Evolutionary conservation across 2,329 filamentous ascomycete species (phyloP), one percentile per base, ranked within the genome.

Genomic region (Stromatinia cepivora): DNA sequence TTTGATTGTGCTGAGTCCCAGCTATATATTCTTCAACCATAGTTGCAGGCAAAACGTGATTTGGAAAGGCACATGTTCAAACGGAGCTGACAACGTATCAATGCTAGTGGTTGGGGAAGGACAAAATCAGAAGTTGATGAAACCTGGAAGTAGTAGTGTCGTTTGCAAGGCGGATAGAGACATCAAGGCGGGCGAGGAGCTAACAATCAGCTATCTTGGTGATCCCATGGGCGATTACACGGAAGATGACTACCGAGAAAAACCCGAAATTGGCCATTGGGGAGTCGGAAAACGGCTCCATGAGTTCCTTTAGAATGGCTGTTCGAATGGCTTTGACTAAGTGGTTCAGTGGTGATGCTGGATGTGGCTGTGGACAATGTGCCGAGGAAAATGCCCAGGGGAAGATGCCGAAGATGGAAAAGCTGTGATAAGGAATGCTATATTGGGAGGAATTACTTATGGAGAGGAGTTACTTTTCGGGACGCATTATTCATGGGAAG

Each of bases 1-100:
- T 11, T 39, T 74, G 8, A 53, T 74, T 0, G 71, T 62, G 8
- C 20, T 77, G 6, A 76, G 75, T 53, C 70, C 72, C 0, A 72
- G 74, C 25, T 78, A 77, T 48, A 59, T 77, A 0, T 77, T 78
- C 62, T 72, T 78, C 45, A 78, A 78, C 25, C 76, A 78, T 61
- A 73, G 69, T 13, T 78, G 76, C 63, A 36, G 70, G 8, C 72
- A 73, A 0, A 78, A 77, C 42, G 62, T 75, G 2, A 59, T n/a
- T 4, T 78, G 76, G 76, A 71, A 72, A 22, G 72, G 73, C 5
- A 68, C 71, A 9, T 56, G 67, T 3, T 66, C 69, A 0, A 42
- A 71, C 20, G 64, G 58, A 13, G 39, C 56, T 2, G 67, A 72
- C 0, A 57, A 59, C 4, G 57, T 74, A 22, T 20, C 36, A 0